These are phyloP conservation scores for Isoetes engelmannii DNA, from an alignment of 83 land plant genomes.

Conservation along the genomic window DNA sequence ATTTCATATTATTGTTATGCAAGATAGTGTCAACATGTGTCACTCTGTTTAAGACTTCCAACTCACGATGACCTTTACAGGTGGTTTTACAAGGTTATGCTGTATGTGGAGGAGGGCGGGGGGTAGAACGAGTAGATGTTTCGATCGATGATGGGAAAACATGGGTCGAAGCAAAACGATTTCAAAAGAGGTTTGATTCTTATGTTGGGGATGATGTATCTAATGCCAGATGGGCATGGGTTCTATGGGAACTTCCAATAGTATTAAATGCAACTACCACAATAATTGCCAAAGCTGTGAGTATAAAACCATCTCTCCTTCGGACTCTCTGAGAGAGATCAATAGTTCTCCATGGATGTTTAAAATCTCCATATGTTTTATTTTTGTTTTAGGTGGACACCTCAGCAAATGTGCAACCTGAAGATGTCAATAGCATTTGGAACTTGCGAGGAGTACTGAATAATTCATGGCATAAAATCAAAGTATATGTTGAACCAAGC, in stretches of 20 bases:
- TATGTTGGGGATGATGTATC: background rate
- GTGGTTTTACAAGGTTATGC: constrained; percentile 3
- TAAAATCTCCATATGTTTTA: background rate
- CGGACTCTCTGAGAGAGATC: background rate
- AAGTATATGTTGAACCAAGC: background rate
- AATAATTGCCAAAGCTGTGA: constrained; percentile 13
- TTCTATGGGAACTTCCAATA: constrained; percentile 9
- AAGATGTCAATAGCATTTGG: constrained; percentile 11
- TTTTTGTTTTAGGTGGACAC: background rate
- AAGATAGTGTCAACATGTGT: too few species aligned
- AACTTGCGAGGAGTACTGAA: constrained; percentile 10
- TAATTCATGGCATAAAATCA: constrained; percentile 10
- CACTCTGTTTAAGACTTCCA: too few species aligned
- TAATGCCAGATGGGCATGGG: constrained; percentile 1
- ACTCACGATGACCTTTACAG: background rate
- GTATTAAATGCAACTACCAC: background rate
- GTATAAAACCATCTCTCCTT: background rate
- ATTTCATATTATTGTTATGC: too few species aligned
- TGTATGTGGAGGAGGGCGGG: constrained; percentile 12
- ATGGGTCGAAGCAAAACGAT: constrained; percentile 8
- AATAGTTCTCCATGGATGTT: background rate
- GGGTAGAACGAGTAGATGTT: constrained; percentile 14
- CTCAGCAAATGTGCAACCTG: constrained; percentile 12
- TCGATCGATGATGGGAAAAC: constrained; percentile 11
- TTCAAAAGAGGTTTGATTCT: background rate